Percentiles rank a stretch among this genome's conserved stretches.
Evolutionary conservation across 345 rosid species (phyloP).

Genomic region (Fremontodendron californicum): DNA sequence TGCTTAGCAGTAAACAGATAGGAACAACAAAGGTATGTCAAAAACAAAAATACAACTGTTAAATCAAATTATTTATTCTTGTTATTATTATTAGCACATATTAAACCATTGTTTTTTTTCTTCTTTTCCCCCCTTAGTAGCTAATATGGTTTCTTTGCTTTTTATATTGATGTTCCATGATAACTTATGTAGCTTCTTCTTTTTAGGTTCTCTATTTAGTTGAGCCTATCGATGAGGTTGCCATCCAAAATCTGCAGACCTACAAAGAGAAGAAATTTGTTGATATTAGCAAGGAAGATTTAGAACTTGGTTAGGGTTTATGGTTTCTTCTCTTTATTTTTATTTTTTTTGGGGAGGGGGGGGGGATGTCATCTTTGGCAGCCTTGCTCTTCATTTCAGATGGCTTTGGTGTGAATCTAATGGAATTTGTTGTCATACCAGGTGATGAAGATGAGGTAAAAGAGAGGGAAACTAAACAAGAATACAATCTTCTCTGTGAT

Average conservation of each 20-base stretch:
- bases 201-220: slow-evolving; percentile 77
- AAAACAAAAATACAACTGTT: neutral
- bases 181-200: slow-evolving; percentile 14
- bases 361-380: neutral
- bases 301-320: slow-evolving; percentile 69
- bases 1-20: neutral
- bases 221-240: slow-evolving; percentile 97
- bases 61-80: neutral
- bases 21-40: neutral
- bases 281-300: slow-evolving; percentile 98
- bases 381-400: neutral
- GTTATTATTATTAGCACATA: neutral
- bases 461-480: slow-evolving; percentile 80
- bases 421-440: slow-evolving; percentile 15
- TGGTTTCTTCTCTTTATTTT: neutral
- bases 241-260: slow-evolving; percentile 89
- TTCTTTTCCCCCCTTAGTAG: neutral
- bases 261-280: slow-evolving; percentile 97
- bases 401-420: slow-evolving; percentile 9
- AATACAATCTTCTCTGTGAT: slow-evolving; percentile 75
- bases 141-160: neutral
- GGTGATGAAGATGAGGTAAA: slow-evolving; percentile 94
- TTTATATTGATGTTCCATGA: slow-evolving; percentile 1
- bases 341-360: neutral
- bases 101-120: neutral